Evolutionary conservation across 1,284 basidiomycete species (phyloP), one percentile per base, ranked within the genome.

Genomic region (Anthracocystis walkeri): DNA sequence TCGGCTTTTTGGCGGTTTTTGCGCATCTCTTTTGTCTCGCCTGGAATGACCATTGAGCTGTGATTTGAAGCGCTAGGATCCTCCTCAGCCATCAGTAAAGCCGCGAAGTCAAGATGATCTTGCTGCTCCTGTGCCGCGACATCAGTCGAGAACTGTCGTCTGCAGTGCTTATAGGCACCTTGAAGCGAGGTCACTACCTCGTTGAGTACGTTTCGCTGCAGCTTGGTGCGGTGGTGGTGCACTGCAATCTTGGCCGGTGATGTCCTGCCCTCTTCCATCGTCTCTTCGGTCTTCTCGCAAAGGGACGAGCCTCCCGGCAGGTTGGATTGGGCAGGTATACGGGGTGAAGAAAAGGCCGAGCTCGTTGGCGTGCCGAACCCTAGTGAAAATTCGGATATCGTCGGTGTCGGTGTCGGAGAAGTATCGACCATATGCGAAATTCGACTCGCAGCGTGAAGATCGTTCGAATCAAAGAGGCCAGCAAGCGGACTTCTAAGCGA

Each of bases 1-100:
- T 67, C 65, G 21, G 65, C 58, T 16, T 67, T 62, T 20, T 67
- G 65, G 8, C 65, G 58, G 48, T 67, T 67, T 31, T 67, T 67
- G 18, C 65, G 50, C 65, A 58, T 62, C 55, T 67, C 65, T 21
- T 58, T 61, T 2, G 65, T 67, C 50, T 67, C 65, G 21, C 65
- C 58, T 2, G 54, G 41, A 2, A 61, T 23, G 6, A 62, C 49
- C 7, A 50, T 3, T 16, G 23, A 18, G n/a, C 40, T 48, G 10
- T 11, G 23, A 18, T 41, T 40, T 2, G 35, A 45, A 8, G 46
- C 46, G 12, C 18, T 7, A 4, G 53, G 21, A 12, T 56, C 58
- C 31, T 4, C 33, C 3, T 64, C 55, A 12, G 20, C 33, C 33
- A 41, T 29, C 41, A 35, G 35, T 14, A 38, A 55, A 16, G 40